Evolutionary conservation across 2,329 filamentous ascomycete species (phyloP), one percentile per base, ranked within the genome.

Genomic region (Botrytis medusae): DNA sequence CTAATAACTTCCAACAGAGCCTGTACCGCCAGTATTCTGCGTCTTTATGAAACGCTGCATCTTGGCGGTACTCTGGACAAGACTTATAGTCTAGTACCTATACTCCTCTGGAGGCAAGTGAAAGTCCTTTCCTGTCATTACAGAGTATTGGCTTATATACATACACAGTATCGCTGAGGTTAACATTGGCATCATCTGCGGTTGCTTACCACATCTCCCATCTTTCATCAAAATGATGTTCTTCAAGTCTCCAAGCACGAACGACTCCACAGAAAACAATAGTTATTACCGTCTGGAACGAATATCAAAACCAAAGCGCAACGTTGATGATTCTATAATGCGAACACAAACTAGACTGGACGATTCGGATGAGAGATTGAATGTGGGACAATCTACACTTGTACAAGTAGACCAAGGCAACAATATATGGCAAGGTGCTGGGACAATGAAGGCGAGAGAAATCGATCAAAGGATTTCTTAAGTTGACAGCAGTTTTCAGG

Each of bases 131-230:
- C 34, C 12, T 16, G 7, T 10, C 1, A n/a, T 48, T 25, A 34
- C 6, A 32, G 63, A 48, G 6, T 48, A 22, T 65, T 48, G 42
- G 16, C 63, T 65, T 22, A n/a, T 16, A 32, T 32, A 25, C 9
- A 48, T 37, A 48, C 6, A 65, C 29, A 65, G 63, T 48, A 48
- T 65, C 34, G 63, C 42, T 37, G 63, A 65, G 20, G 4, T 48
- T 10, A 37, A 48, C n/a, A 48, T 65, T 34, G 63, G 63, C 63
- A 65, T 65, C 44, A 48, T 65, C 20, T 65, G 63, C 32, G 63
- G 44, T 20, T 65, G 63, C 14, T 48, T 65, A 25, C 62, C 63
- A n/a, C 25, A 48, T 25, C 29, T 48, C 22, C 29, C 63, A 14
- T 48, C 63, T 44, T 48, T 48, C 22, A 48, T n/a, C 12, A 65